phyloP scores from a whole-genome alignment of 1,139 yeast genomes.

The Pneumocystis carinii region DNA sequence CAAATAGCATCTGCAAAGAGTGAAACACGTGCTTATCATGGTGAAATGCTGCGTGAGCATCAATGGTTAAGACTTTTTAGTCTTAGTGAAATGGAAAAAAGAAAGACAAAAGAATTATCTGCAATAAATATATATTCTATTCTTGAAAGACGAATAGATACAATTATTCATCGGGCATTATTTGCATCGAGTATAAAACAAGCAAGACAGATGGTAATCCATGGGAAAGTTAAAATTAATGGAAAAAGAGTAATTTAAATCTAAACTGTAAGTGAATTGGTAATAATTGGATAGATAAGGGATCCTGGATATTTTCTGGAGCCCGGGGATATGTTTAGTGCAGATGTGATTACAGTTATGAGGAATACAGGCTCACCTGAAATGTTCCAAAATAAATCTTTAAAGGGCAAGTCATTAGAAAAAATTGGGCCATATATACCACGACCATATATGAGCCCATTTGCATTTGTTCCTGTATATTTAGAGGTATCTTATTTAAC shows the following conservation, averaged over 20 bases:
- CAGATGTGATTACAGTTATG: conserved; percentile 72
- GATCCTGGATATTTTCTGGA: conserved; percentile 68
- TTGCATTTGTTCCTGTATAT: conserved; percentile 83
- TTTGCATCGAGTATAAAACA: conserved; percentile 90
- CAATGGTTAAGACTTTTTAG: conserved; percentile 37
- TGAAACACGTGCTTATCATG: conserved; percentile 90
- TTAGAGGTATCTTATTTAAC: conserved; percentile 78
- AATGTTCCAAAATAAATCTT: conserved; percentile 7
- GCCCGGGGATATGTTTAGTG: conserved; percentile 78
- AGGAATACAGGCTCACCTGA: conserved; percentile 26
- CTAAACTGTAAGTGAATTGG: neutral
- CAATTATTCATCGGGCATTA: conserved; percentile 79
- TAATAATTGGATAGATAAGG: conserved; percentile 29
- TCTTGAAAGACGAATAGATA: conserved; percentile 75
- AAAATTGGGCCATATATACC: conserved; percentile 34
- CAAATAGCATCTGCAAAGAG: conserved; percentile 86
- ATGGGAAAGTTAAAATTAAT: conserved; percentile 75
- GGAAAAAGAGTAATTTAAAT: conserved; percentile 32
- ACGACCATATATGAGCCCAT: conserved; percentile 82
- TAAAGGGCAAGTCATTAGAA: neutral
- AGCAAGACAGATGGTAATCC: conserved; percentile 74
- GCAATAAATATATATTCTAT: conserved; percentile 79
- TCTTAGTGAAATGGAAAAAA: conserved; percentile 13
- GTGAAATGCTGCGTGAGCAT: conserved; percentile 72
- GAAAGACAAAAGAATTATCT: conserved; percentile 43